Conservation (phyloP, 2,329 filamentous ascomycete species). For the Coleophoma crateriformis region DNA sequence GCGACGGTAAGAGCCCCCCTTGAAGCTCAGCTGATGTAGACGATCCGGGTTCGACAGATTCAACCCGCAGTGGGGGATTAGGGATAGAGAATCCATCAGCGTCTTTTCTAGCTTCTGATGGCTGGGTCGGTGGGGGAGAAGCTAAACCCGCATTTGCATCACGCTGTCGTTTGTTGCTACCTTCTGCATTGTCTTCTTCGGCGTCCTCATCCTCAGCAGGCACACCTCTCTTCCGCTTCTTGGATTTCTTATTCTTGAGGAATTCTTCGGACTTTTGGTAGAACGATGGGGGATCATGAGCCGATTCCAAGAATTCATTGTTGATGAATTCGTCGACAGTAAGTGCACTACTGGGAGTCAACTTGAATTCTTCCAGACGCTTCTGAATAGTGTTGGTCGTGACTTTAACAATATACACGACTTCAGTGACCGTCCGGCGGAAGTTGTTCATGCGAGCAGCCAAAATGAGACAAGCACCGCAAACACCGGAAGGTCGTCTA, state of each 20-base stretch:
- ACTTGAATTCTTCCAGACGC: conserved; percentile 85
- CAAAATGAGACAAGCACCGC: conserved; percentile 88
- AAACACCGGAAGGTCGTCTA: conserved; percentile 87
- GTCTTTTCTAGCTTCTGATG: conserved; percentile 42
- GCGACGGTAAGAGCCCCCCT: conserved; percentile 1
- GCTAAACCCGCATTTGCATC: conserved; percentile 8
- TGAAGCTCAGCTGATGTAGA: neutral
- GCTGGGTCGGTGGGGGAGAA: conserved; percentile 7
- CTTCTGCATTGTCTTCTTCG: conserved; percentile 15
- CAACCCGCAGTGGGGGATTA: conserved; percentile 29
- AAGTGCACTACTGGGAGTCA: conserved; percentile 76
- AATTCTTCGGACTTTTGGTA: conserved; percentile 60
- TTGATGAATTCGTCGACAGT: conserved; percentile 83
- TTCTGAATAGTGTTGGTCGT: conserved; percentile 90
- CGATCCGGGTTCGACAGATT: conserved; percentile 5
- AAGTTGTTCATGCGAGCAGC: conserved; percentile 99
- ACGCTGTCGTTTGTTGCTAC: conserved; percentile 17
- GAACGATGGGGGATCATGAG: conserved; percentile 79
- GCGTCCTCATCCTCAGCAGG: conserved; percentile 16
- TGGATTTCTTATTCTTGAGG: conserved; percentile 43
- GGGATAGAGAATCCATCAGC: conserved; percentile 67
- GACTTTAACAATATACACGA: conserved; percentile 98
- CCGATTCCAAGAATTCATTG: conserved; percentile 64
- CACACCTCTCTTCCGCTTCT: conserved; percentile 30
- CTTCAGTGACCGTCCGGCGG: conserved; percentile 82